These are phyloP conservation scores for Amanita subjunquillea DNA, from an alignment of 768 basidiomycete species.

Conservation along the genomic window DNA sequence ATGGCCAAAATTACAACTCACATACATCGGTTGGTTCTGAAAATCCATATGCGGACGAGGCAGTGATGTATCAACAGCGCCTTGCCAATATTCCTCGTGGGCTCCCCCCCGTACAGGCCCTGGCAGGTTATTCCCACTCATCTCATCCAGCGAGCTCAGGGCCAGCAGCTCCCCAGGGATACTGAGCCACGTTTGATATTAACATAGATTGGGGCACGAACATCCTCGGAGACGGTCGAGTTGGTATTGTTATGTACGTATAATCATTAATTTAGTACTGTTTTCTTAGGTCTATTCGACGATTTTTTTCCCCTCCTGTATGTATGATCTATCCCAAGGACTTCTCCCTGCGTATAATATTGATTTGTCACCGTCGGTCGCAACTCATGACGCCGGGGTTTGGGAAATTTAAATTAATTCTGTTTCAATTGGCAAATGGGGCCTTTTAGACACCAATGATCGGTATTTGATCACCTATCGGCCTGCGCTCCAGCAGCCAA, in stretches of 20 bases:
- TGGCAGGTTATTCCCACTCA: constrained; percentile 15
- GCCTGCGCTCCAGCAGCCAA: no score
- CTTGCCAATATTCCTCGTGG: constrained; percentile 9
- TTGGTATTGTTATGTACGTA: constrained; percentile 2
- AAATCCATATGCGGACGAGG: constrained; percentile 9
- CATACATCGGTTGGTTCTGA: constrained; percentile 1
- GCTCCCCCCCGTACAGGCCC: constrained; percentile 18
- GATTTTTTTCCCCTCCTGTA: neutral
- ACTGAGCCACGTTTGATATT: constrained; percentile 1
- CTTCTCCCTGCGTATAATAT: neutral
- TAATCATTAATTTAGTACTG: constrained; percentile 4
- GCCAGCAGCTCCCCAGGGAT: constrained; percentile 2
- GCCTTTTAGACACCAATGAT: constrained; percentile 1
- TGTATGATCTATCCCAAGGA: neutral
- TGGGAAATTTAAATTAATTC: neutral
- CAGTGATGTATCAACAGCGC: constrained; percentile 16
- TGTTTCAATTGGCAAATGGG: neutral
- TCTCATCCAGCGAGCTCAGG: constrained; percentile 14
- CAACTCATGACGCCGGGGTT: neutral
- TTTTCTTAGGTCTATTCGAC: neutral
- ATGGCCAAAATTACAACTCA: neutral
- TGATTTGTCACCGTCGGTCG: neutral
- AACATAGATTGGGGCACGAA: constrained; percentile 1
- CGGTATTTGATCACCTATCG: neutral
- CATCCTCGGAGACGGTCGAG: neutral